These are phyloP conservation scores for Diaporthe eres DNA, from an alignment of 2,329 filamentous ascomycete genomes.

Conservation along the genomic window DNA sequence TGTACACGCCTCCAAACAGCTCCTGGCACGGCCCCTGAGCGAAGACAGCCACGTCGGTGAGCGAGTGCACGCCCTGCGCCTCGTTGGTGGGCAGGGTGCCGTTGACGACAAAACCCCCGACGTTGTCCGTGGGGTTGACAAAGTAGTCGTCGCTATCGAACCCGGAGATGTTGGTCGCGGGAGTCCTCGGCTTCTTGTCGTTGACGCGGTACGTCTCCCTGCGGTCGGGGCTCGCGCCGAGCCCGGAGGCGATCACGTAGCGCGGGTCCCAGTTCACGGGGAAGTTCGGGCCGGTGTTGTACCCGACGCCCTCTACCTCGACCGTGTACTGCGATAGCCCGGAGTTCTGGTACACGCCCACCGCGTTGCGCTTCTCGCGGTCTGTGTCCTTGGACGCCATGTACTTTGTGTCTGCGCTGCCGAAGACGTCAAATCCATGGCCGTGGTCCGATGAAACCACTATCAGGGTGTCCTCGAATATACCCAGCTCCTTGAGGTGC, in stretches of 20 bases:
- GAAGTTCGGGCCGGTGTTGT: conserved; percentile 82
- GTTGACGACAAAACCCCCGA: conserved; percentile 79
- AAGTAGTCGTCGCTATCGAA: conserved; percentile 67
- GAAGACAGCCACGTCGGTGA: conserved; percentile 85
- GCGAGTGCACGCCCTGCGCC: conserved; percentile 79
- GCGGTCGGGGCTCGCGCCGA: conserved; percentile 80
- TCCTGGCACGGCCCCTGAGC: conserved; percentile 85
- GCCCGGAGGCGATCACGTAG: conserved; percentile 82
- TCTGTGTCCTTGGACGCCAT: conserved; percentile 74
- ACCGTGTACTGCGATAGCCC: conserved; percentile 83
- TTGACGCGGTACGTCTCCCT: conserved; percentile 83
- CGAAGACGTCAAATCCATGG: conserved; percentile 88
- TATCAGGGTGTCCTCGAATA: conserved; percentile 82
- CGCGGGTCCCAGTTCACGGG: conserved; percentile 88
- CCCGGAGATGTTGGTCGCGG: conserved; percentile 69
- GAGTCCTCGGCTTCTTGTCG: conserved; percentile 73
- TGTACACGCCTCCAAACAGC: conserved; percentile 79
- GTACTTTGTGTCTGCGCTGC: conserved; percentile 85
- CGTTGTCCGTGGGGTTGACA: conserved; percentile 69
- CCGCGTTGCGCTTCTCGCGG: conserved; percentile 80
- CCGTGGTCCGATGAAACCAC: conserved; percentile 90
- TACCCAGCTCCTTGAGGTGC: conserved; percentile 75
- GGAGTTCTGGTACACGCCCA: conserved; percentile 81
- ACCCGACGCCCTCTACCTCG: conserved; percentile 70
- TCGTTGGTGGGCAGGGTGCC: conserved; percentile 78